A percentile compares a stretch with the other conserved stretches of the same genome.
Evolutionary conservation across 2,329 filamentous ascomycete species (phyloP).

Genomic region (Penicillium sp.): DNA sequence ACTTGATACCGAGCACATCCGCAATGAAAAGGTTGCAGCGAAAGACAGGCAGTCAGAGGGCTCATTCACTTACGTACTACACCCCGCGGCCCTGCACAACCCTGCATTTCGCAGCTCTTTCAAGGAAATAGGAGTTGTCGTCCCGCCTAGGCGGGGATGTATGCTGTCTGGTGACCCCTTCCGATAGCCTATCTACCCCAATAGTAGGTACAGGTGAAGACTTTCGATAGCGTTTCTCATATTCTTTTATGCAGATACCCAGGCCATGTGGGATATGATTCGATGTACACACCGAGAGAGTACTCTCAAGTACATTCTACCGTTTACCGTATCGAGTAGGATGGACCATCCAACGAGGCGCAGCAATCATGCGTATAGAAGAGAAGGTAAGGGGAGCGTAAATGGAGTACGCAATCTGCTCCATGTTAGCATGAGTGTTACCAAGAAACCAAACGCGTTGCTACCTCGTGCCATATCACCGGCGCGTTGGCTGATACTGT

Average conservation of each 20-base stretch:
- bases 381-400: background rate
- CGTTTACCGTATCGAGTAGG: background rate
- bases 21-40: background rate
- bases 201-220: background rate
- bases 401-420: background rate
- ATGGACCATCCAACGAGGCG: background rate
- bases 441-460: background rate
- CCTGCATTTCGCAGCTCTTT: slow-evolving; percentile 4
- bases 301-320: background rate
- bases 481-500: background rate
- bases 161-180: slow-evolving; percentile 5
- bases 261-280: background rate
- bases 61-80: background rate
- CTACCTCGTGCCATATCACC: background rate
- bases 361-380: background rate
- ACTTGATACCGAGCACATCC: background rate
- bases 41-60: background rate
- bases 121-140: background rate
- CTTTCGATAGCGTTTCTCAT: background rate
- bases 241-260: slow-evolving; percentile 5
- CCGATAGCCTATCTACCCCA: background rate
- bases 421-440: background rate
- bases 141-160: background rate
- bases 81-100: slow-evolving; percentile 4
- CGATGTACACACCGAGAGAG: background rate